Evolutionary conservation across 2,329 filamentous ascomycete genomes (phyloP).

Genomic region (Thielaviopsis populi): DNA sequence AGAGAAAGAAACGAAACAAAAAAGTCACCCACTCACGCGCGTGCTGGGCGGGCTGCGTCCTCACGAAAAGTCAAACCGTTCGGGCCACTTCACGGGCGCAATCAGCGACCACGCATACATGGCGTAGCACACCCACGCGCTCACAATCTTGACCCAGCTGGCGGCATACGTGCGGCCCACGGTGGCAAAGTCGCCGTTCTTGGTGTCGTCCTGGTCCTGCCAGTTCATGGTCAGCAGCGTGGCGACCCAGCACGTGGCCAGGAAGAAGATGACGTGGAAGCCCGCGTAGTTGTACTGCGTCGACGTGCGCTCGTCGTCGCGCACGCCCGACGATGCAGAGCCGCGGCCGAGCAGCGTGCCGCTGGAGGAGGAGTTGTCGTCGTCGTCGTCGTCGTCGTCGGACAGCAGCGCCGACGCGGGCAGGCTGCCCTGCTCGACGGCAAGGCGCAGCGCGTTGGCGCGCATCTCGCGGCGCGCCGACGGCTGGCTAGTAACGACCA

Average conservation of each 20-base stretch:
- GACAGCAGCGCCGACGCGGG: conserved; percentile 80
- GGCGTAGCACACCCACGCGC: conserved; percentile 88
- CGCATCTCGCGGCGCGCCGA: conserved; percentile 74
- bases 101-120: conserved; percentile 90
- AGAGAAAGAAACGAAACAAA: conserved; percentile 4
- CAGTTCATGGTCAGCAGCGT: conserved; percentile 70
- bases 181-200: conserved; percentile 65
- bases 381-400: conserved; percentile 48
- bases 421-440: conserved; percentile 81
- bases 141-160: conserved; percentile 98
- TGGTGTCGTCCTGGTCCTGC: conserved; percentile 34
- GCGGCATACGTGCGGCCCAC: conserved; percentile 94
- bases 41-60: no score
- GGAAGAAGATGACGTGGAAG: conserved; percentile 95
- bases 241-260: conserved; percentile 90
- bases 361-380: conserved; percentile 39
- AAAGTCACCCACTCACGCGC: not conserved
- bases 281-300: conserved; percentile 95
- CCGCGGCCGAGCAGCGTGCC: conserved; percentile 27
- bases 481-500: conserved; percentile 70
- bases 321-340: conserved; percentile 33
- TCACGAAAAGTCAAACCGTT: conserved; percentile 44
- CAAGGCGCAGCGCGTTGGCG: conserved; percentile 74
- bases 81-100: conserved; percentile 71
- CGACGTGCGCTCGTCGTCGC: conserved; percentile 75